Evolutionary conservation across 2,329 filamentous ascomycete genomes (phyloP).

Genomic region (Chaetomium sp.): DNA sequence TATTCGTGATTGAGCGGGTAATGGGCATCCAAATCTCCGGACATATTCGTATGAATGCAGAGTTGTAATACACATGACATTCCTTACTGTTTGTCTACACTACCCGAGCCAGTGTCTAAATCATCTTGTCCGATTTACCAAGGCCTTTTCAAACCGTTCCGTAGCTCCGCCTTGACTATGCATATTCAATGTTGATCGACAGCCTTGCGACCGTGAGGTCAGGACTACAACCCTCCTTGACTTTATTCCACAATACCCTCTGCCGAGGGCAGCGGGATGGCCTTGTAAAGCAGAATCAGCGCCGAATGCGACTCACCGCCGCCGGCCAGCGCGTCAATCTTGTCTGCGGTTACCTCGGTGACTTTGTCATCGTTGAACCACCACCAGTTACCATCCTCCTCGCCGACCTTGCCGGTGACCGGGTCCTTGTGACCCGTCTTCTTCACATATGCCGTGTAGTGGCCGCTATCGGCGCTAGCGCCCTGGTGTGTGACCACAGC

Average conservation of each 20-base stretch:
- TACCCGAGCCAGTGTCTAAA: too few relatives aligned
- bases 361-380: slow-evolving; percentile 99
- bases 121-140: slow-evolving; percentile 1
- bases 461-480: slow-evolving; percentile 90
- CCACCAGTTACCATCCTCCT: slow-evolving; percentile 96
- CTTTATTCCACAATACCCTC: slow-evolving; percentile 35
- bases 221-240: neutral
- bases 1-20: too few relatives aligned
- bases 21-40: too few relatives aligned
- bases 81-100: slow-evolving; percentile 3
- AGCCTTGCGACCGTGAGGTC: neutral
- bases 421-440: slow-evolving; percentile 70
- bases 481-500: slow-evolving; percentile 96
- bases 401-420: slow-evolving; percentile 67
- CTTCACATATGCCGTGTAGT: slow-evolving; percentile 98
- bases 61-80: too few relatives aligned
- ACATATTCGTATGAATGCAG: too few relatives aligned
- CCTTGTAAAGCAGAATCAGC: slow-evolving; percentile 71
- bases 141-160: slow-evolving; percentile 3
- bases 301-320: slow-evolving; percentile 84
- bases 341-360: slow-evolving; percentile 80
- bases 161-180: neutral
- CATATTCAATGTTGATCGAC: neutral
- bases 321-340: slow-evolving; percentile 83
- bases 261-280: slow-evolving; percentile 59